Conservation (phyloP, 768 basidiomycete genomes). For the Tulasnella calospora region DNA sequence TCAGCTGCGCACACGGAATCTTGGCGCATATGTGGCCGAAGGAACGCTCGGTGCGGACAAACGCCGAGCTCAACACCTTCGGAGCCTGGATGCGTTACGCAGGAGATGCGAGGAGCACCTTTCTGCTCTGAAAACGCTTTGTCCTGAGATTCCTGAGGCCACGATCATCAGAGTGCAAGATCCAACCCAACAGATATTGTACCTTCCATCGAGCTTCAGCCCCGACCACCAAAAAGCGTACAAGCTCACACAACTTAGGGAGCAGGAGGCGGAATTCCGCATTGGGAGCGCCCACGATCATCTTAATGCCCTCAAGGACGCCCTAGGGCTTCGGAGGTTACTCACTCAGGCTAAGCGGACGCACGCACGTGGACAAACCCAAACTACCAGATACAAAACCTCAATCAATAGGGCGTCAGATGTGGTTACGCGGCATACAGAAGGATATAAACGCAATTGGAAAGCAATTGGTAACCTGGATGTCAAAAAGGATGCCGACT, state of each 20-base stretch:
- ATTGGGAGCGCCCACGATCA: not conserved
- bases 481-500: not conserved
- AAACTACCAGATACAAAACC: not conserved
- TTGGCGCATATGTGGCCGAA: not conserved
- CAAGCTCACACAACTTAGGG: not conserved
- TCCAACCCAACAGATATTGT: not conserved
- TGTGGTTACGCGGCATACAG: not conserved
- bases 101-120: not conserved
- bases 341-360: not conserved
- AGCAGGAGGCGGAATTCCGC: not conserved
- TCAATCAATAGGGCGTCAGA: not conserved
- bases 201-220: not conserved
- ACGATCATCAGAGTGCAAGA: not conserved
- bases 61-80: not conserved
- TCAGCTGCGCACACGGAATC: not conserved
- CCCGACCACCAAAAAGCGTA: not conserved
- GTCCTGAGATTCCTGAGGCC: not conserved
- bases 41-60: not conserved
- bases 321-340: not conserved
- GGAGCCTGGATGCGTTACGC: not conserved
- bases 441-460: not conserved
- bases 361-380: not conserved
- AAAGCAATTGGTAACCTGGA: not conserved
- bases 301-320: not conserved
- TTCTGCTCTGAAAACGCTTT: not conserved